A percentile compares a stretch with the other conserved stretches of the same genome.
Evolutionary conservation across 2,329 filamentous ascomycete genomes (phyloP).

Genomic region (Aspergillus sp.): DNA sequence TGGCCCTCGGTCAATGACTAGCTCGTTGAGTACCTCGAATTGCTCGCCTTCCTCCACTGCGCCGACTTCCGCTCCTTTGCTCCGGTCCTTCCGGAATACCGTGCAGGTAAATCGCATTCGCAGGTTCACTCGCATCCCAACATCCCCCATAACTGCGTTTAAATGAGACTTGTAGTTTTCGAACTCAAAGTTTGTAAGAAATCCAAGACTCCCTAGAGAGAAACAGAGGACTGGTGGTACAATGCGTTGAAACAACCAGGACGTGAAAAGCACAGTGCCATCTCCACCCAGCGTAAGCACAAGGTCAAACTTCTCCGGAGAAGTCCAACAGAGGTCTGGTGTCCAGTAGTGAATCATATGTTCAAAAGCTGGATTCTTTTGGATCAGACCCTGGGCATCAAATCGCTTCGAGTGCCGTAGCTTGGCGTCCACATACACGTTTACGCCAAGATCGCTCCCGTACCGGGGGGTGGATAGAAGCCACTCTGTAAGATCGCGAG

Average conservation of each 20-base stretch:
- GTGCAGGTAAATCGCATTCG: slow-evolving; percentile 99
- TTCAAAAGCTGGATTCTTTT: slow-evolving; percentile 72
- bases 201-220: slow-evolving; percentile 86
- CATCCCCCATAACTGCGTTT: slow-evolving; percentile 85
- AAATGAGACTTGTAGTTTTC: slow-evolving; percentile 84
- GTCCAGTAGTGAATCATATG: slow-evolving; percentile 95
- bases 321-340: slow-evolving; percentile 89
- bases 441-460: slow-evolving; percentile 84
- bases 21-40: slow-evolving; percentile 96
- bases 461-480: slow-evolving; percentile 86
- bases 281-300: slow-evolving; percentile 92
- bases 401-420: slow-evolving; percentile 86
- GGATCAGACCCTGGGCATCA: slow-evolving; percentile 69
- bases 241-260: slow-evolving; percentile 94
- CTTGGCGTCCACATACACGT: slow-evolving; percentile 98
- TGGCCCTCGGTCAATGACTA: slow-evolving; percentile 95
- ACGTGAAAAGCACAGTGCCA: slow-evolving; percentile 94
- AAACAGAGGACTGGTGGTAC: slow-evolving; percentile 94
- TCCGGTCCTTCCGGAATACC: slow-evolving; percentile 71
- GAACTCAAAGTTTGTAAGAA: slow-evolving; percentile 96
- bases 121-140: slow-evolving; percentile 94
- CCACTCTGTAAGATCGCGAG: slow-evolving; percentile 84
- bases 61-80: slow-evolving; percentile 48
- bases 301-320: slow-evolving; percentile 92
- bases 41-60: slow-evolving; percentile 87